Percentiles rank a stretch among this genome's conserved stretches.
Evolutionary conservation across 2,329 filamentous ascomycete genomes (phyloP).

Genomic region (Monosporascus sp.): DNA sequence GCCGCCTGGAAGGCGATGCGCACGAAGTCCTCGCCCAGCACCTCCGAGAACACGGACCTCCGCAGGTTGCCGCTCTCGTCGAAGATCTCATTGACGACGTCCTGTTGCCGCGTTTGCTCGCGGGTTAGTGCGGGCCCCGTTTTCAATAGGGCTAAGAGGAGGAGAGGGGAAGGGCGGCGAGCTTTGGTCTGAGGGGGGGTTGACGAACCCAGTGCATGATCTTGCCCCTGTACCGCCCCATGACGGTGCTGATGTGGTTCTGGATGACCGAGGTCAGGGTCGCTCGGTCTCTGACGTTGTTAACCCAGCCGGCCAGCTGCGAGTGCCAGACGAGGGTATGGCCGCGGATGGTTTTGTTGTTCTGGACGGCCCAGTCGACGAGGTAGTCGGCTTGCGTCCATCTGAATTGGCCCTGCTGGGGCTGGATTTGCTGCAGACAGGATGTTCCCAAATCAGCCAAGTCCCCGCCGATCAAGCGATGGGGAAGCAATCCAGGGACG

Average conservation of each 20-base stretch:
- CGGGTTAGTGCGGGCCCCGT: slow-evolving; percentile 33
- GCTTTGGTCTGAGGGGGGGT: slow-evolving; percentile 30
- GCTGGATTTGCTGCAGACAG: slow-evolving; percentile 14
- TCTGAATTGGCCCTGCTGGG: slow-evolving; percentile 44
- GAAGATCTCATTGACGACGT: slow-evolving; percentile 63
- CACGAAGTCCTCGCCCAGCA: slow-evolving; percentile 67
- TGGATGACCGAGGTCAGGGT: slow-evolving; percentile 50
- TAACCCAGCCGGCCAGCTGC: slow-evolving; percentile 56
- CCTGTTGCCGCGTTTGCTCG: slow-evolving; percentile 32
- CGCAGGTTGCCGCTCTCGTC: slow-evolving; percentile 57
- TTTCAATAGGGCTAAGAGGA: slow-evolving; percentile 19
- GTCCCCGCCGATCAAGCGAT: too few species aligned
- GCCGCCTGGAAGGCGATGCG: slow-evolving; percentile 66
- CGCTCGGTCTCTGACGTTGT: slow-evolving; percentile 28
- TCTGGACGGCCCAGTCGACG: slow-evolving; percentile 50
- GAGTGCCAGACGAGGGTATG: slow-evolving; percentile 64
- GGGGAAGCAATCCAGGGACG: too few species aligned
- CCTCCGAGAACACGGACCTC: slow-evolving; percentile 57
- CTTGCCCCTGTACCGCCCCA: slow-evolving; percentile 58
- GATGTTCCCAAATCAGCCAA: background rate
- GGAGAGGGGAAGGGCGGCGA: slow-evolving; percentile 15
- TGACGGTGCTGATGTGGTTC: slow-evolving; percentile 54
- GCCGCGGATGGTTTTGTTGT: slow-evolving; percentile 56
- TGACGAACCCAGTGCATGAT: slow-evolving; percentile 33
- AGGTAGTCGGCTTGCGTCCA: slow-evolving; percentile 54